Base-by-base conservation (phyloP, 2,329 filamentous ascomycete species). In the Colletotrichum magnum region DNA sequence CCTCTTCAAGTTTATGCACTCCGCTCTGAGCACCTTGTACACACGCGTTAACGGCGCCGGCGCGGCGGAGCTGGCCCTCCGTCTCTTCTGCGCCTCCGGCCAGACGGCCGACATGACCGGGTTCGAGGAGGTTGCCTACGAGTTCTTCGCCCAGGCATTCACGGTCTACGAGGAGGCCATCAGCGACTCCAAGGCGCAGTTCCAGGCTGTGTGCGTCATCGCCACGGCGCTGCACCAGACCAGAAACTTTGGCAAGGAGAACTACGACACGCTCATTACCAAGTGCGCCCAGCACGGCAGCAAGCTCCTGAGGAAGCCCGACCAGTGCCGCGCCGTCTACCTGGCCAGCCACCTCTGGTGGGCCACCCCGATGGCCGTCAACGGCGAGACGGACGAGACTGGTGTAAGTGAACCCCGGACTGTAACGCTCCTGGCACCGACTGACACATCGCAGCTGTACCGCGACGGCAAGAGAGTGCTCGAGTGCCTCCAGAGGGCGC, bases 131-230 rank as follows among this genome's bases (percentile, higher is more conserved):
- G 94, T 97, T 50, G 93, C 94, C 12, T 99, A 99, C 79, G 96
- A 99, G 78, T 99, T 97, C 84, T 98, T 98, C 75, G 96, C 96
- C 0, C 96, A 99, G 80, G 95, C 96, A 0, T 99, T 99, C 75
- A 98, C 95, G 0, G 94, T 98, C 9, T 99, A 99, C 77, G 96
- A 99, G 78, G 96, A 99, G 80, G 92, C 94, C 0, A 93, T 99
- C 72, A 96, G 94, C 71, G 97, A 99, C 79, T 97, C 94, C 16
- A 92, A 97, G 79, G 95, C 95, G 15, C 96, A 99, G 79, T 99
- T 98, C 85, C 96, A 99, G 82, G 95, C 96, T 1, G 96, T 99
- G 0, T 98, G 95, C 74, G 92, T 98, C 47, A 94, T 99, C 76
- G 94, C 95, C 2, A 94, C 93, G 65, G 94, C 93, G 5, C 85